These are phyloP conservation scores for Alternaria atra DNA, from an alignment of 2,329 filamentous ascomycete species.

Conservation along the genomic window DNA sequence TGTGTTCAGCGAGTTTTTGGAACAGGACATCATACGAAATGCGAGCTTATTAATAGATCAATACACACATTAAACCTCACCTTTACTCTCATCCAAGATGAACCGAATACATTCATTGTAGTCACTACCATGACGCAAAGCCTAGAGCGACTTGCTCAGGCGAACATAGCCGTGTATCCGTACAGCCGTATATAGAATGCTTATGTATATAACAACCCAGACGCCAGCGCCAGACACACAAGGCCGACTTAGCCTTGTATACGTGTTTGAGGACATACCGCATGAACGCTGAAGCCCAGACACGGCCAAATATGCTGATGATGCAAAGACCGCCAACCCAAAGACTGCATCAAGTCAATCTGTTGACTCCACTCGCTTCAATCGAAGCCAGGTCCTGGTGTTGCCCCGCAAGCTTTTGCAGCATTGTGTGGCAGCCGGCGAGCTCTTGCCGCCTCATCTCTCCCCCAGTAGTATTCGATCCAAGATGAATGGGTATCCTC, in stretches of 20 bases:
- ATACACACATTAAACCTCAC: background rate
- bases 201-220: constrained; percentile 5
- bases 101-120: background rate
- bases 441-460: constrained; percentile 15
- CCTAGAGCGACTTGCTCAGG: constrained; percentile 2
- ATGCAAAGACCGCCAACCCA: background rate
- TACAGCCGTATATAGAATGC: constrained; percentile 11
- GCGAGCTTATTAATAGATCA: background rate
- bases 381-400: constrained; percentile 11
- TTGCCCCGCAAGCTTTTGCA: constrained; percentile 46
- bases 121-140: background rate
- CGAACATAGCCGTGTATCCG: constrained; percentile 3
- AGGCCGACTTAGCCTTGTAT: constrained; percentile 6
- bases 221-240: constrained; percentile 19
- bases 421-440: constrained; percentile 37
- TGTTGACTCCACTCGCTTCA: constrained; percentile 1
- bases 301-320: constrained; percentile 1
- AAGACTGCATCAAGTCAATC: background rate
- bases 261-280: background rate
- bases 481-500: constrained; percentile 6
- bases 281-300: constrained; percentile 10
- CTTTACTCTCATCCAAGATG: background rate
- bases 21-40: background rate
- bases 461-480: background rate
- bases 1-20: background rate